Conservation (phyloP, 371 early-diverging fungal genomes). For the Cokeromyces recurvatus region DNA sequence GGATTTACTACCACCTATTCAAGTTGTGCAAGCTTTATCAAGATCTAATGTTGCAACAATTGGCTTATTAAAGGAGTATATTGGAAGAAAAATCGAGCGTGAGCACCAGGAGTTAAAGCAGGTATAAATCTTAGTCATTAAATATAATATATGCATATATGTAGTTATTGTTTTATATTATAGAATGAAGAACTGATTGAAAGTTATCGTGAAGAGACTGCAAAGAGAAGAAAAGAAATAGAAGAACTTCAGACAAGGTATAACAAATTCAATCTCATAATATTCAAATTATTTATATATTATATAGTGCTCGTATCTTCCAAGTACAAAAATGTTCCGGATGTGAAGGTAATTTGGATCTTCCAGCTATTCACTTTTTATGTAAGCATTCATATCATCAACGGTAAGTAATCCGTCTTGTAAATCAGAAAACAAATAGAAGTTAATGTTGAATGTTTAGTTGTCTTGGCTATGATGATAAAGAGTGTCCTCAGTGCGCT, state of each 20-base stretch:
- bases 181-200: slow-evolving; percentile 60
- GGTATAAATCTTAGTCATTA: slow-evolving; percentile 22
- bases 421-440: too few relatives aligned
- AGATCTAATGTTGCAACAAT: slow-evolving; percentile 81
- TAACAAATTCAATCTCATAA: background rate
- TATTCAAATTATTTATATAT: background rate
- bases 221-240: slow-evolving; percentile 71
- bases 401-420: slow-evolving; percentile 38
- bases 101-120: slow-evolving; percentile 66
- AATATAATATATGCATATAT: too few relatives aligned
- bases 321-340: slow-evolving; percentile 84
- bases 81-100: slow-evolving; percentile 70
- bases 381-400: slow-evolving; percentile 94
- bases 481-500: slow-evolving; percentile 87
- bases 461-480: slow-evolving; percentile 70
- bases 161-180: too few relatives aligned
- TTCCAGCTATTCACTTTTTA: slow-evolving; percentile 89
- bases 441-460: too few relatives aligned
- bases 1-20: slow-evolving; percentile 81
- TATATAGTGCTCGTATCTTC: slow-evolving; percentile 64
- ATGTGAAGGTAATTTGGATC: slow-evolving; percentile 78
- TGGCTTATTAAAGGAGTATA: slow-evolving; percentile 79
- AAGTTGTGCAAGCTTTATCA: slow-evolving; percentile 82
- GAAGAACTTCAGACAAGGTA: slow-evolving; percentile 73
- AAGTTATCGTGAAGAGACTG: slow-evolving; percentile 78